Evolutionary conservation across 2,329 filamentous ascomycete species (phyloP), one percentile per base, ranked within the genome.

Genomic region (Seiridium cupressi): DNA sequence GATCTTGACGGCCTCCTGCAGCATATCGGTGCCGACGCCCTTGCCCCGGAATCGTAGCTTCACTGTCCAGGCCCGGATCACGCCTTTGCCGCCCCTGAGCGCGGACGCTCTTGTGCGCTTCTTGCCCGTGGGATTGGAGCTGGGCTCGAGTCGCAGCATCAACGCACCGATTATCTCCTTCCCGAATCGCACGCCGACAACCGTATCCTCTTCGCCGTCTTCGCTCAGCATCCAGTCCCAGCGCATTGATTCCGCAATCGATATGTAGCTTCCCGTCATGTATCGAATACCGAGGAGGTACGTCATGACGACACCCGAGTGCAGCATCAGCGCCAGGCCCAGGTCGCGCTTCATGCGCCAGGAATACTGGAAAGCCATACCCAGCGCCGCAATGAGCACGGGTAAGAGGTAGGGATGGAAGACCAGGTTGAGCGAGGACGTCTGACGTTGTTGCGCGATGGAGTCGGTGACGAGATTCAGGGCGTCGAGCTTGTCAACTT

Each of bases 51-150:
- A 92, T 65, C 81, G 80, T 55, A 87, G 76, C 70, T 82, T 82
- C 1, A 92, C 91, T 2, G 92, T 94, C 92, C 93, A 97, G 1
- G 90, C 92, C 35, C 90, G 85, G 60, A 97, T 88, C 53, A 92
- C 79, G 7, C 88, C 90, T 63, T 83, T 84, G 57, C 89, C 89
- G 42, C 87, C 85, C 64, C 78, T 78, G 65, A 79, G 68, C 68
- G 68, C 74, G 74, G 66, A 76, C 71, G 55, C 57, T 40, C 69
- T 65, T 2, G 62, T 65, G 47, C 70, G 69, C 55, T 66, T 68
- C 59, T 68, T 66, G 7, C 64, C 59, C 4, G 61, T 48, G 8
- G 62, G 60, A 54, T 51, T 65, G 46, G 66, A 62, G 9, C 61
- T 60, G 48, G 80, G 77, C 65, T 89, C 84, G 68, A 91, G 84